These are phyloP conservation scores for Lycium ferocissimum DNA, from an alignment of 257 asterid species.

Conservation along the genomic window DNA sequence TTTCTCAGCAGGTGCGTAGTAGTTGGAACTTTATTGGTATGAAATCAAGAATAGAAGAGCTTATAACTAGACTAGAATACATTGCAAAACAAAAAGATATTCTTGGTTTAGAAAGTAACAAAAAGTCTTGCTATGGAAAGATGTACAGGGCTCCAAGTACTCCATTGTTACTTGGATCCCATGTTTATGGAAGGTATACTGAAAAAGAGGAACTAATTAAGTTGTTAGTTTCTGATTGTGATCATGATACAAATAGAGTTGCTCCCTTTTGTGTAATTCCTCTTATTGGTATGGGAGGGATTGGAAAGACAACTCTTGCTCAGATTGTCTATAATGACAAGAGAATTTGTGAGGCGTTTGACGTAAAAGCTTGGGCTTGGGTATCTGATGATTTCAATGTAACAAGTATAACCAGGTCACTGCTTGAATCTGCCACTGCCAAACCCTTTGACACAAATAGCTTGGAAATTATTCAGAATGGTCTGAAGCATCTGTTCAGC, in stretches of 20 bases:
- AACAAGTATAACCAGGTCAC: slow-evolving; percentile 44
- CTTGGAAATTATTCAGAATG: slow-evolving; percentile 51
- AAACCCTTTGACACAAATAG: slow-evolving; percentile 46
- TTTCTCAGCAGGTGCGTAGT: slow-evolving; percentile 44
- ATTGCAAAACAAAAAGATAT: slow-evolving; percentile 53
- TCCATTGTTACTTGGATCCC: slow-evolving; percentile 49
- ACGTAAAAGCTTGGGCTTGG: slow-evolving; percentile 54
- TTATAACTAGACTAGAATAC: slow-evolving; percentile 49
- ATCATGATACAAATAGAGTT: slow-evolving; percentile 22
- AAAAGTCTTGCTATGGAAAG: slow-evolving; percentile 29
- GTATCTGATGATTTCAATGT: slow-evolving; percentile 57
- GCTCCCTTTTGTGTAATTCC: slow-evolving; percentile 36
- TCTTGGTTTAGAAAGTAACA: slow-evolving; percentile 51
- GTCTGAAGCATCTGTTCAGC: slow-evolving; percentile 43
- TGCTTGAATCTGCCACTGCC: slow-evolving; percentile 53
- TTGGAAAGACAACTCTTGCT: slow-evolving; percentile 60
- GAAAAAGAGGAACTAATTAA: slow-evolving; percentile 53
- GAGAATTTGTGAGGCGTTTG: slow-evolving; percentile 48
- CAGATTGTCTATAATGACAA: slow-evolving; percentile 52
- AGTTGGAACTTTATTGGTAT: slow-evolving; percentile 36
- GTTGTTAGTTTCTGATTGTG: slow-evolving; percentile 35
- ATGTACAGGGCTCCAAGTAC: slow-evolving; percentile 45
- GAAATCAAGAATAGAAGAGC: slow-evolving; percentile 44
- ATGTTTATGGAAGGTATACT: slow-evolving; percentile 44
- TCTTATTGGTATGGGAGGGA: slow-evolving; percentile 59